Conservation (phyloP, 2,329 filamentous ascomycete species). For the Aureobasidium sp. region DNA sequence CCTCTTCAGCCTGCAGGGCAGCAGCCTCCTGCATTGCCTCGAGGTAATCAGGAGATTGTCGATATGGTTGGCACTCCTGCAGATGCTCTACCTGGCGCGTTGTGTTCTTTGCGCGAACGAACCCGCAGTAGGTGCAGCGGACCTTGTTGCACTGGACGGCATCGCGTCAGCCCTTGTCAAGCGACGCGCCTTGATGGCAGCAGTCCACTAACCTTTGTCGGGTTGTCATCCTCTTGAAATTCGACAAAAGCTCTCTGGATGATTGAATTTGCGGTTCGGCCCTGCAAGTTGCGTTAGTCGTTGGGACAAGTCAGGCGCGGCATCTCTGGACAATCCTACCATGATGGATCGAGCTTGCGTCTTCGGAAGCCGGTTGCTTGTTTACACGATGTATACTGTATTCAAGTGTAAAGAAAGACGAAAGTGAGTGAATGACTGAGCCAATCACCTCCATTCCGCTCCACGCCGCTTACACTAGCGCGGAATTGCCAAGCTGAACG, state of each 20-base stretch:
- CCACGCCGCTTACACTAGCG: neutral
- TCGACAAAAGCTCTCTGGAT: conserved; percentile 35
- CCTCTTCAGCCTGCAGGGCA: neutral
- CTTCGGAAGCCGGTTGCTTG: neutral
- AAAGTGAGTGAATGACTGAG: neutral
- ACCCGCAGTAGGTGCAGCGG: conserved; percentile 44
- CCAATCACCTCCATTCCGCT: conserved; percentile 5
- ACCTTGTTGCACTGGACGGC: conserved; percentile 40
- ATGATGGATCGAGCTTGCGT: conserved; percentile 8
- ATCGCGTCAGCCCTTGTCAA: conserved; percentile 7
- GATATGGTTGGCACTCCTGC: conserved; percentile 39
- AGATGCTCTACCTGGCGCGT: conserved; percentile 47
- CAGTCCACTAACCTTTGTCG: conserved; percentile 29
- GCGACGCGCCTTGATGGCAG: neutral
- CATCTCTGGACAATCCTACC: neutral
- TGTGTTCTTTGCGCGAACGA: conserved; percentile 45
- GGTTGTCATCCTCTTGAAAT: conserved; percentile 36
- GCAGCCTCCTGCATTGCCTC: conserved; percentile 5
- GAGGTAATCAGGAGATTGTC: conserved; percentile 34
- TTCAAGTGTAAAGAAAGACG: conserved; percentile 2
- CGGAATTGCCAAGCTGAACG: neutral
- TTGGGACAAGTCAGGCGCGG: neutral
- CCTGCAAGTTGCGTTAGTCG: conserved; percentile 1
- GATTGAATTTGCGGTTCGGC: conserved; percentile 34
- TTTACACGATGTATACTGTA: conserved; percentile 11